Percentiles rank a stretch among this genome's conserved stretches.
Conservation (phyloP, 208 protist species). For the Crithidia mellificae region DNA sequence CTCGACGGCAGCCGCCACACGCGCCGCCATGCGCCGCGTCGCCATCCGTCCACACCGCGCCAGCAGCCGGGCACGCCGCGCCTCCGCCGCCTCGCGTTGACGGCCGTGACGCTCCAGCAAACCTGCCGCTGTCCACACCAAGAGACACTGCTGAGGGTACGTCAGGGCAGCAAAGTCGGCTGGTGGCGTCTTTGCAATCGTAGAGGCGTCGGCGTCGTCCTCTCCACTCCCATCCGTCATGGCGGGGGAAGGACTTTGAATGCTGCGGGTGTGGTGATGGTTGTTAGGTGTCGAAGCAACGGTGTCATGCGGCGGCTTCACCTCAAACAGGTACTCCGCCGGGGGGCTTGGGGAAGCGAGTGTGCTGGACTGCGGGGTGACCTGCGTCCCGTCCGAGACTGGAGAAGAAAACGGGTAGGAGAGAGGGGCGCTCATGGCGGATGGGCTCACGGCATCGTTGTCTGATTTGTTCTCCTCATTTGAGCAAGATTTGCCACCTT, state of each 20-base stretch:
- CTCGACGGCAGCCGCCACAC: constrained; percentile 23
- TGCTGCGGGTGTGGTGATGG: too few relatives aligned
- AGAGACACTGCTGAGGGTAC: constrained; percentile 77
- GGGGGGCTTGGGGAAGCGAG: neutral
- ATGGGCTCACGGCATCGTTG: neutral
- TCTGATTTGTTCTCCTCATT: neutral
- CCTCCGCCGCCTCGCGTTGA: constrained; percentile 13
- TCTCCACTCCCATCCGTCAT: neutral
- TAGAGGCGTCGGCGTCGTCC: neutral
- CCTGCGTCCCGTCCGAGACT: neutral
- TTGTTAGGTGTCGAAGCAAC: too few relatives aligned
- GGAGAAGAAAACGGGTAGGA: constrained; percentile 5
- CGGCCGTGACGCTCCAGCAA: constrained; percentile 38
- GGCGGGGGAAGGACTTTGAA: neutral
- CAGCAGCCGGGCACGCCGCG: constrained; percentile 24
- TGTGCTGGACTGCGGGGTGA: neutral
- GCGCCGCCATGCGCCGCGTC: constrained; percentile 43
- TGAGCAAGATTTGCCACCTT: neutral
- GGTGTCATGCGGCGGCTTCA: too few relatives aligned
- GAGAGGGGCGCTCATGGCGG: neutral
- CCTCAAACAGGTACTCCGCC: neutral
- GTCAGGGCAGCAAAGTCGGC: constrained; percentile 41
- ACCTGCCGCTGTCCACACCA: constrained; percentile 65
- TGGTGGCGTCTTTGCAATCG: neutral
- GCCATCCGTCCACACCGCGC: constrained; percentile 36